Evolutionary conservation across 1,284 basidiomycete genomes (phyloP), one percentile per base, ranked within the genome.

Genomic region (Phellinidium pouzarii): DNA sequence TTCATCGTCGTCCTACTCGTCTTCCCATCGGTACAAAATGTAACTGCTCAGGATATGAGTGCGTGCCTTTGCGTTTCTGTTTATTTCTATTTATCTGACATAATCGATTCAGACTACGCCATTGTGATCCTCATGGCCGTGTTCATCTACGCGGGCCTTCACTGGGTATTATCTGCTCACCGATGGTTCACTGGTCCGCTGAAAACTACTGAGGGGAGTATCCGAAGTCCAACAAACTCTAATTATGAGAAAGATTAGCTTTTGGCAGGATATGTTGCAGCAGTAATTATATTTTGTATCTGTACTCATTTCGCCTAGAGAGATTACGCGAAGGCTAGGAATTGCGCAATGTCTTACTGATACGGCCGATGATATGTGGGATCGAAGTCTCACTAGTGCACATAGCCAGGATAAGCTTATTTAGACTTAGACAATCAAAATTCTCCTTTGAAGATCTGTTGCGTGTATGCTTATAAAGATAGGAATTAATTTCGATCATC

Each of bases 141-240:
- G 2, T 80, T 87, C 62, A 61, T 82, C 20, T 84, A 85, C 58
- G 79, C 84, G 0, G 68, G 76, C 0, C 50, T 72, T 5, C 84
- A 79, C 3, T 87, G 84, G 84, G 62, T 81, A 0, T 23, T 82
- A 3, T 85, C 82, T 23, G 85, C 85, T 0, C 75, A 67, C 36
- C 77, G 79, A 50, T 87, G 84, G 84, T 87, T 87, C 69, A 72
- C 67, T 29, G 84, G 84, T 0, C 84, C 85, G 8, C 70, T 85
- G 44, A 68, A 69, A 58, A 86, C 74, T 44, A 62, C 82, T 9
- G 71, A 76, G n/a, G 37, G 37, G 3, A 8, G 19, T 17, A 8
- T 20, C 19, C 14, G 19, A 7, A 40, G 12, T 8, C 14, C 37
- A n/a, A 20, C 19, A 17, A 20, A 40, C n/a, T 40, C 37, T 7